A percentile compares a stretch with the other conserved stretches of the same genome.
These are phyloP conservation scores for Trichoderma simmonsii DNA, from an alignment of 2,329 filamentous ascomycete genomes.

Conservation along the genomic window DNA sequence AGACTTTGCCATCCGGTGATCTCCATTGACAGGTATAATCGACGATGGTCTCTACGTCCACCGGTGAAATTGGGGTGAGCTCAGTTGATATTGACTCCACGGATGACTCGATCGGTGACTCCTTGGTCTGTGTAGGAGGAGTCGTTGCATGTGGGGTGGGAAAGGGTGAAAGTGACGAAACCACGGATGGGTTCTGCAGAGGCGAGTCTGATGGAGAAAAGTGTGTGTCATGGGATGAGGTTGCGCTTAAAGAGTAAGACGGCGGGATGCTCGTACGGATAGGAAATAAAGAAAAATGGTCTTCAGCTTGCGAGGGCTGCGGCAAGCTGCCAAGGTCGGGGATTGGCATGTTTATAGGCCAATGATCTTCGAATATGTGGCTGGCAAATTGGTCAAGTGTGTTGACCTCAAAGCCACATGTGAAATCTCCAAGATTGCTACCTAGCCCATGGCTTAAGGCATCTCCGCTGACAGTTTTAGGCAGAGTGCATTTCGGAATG, in stretches of 20 bases:
- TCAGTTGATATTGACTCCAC: neutral
- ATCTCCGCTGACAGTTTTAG: conserved; percentile 22
- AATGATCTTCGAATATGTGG: conserved; percentile 32
- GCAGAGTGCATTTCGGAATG: conserved; percentile 29
- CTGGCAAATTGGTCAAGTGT: conserved; percentile 28
- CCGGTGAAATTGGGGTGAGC: conserved; percentile 13
- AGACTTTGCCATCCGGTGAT: conserved; percentile 26
- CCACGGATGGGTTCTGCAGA: conserved; percentile 25
- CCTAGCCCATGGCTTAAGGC: conserved; percentile 19
- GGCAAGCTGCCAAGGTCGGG: neutral
- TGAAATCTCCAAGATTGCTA: conserved; percentile 22
- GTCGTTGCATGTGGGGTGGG: conserved; percentile 31
- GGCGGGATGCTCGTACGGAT: neutral
- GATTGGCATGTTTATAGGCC: neutral
- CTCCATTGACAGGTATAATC: conserved; percentile 37
- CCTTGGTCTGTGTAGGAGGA: conserved; percentile 28
- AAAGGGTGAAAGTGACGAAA: conserved; percentile 25
- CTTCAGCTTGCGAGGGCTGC: neutral
- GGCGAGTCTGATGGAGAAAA: conserved; percentile 27
- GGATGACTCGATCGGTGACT: conserved; percentile 1
- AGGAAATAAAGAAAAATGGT: neutral
- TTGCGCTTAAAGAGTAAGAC: conserved; percentile 3
- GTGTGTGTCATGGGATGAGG: conserved; percentile 13
- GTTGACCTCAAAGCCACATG: conserved; percentile 31
- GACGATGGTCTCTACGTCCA: conserved; percentile 20